phyloP scores from a whole-genome alignment of 2,329 filamentous ascomycete genomes.

The Trichoderma hamatum region DNA sequence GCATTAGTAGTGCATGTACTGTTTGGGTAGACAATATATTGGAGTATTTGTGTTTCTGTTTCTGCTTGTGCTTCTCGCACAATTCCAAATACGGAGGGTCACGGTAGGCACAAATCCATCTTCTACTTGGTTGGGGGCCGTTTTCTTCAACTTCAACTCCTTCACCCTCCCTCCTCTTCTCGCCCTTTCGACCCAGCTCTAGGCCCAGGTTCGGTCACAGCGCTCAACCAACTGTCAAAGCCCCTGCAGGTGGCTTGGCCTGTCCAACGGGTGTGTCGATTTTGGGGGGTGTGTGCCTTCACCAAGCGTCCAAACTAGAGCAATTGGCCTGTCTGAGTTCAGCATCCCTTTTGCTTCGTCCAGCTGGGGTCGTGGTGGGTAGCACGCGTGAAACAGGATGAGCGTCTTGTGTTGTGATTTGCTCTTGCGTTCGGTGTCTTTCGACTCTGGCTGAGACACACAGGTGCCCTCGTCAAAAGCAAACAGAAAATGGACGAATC shows the following conservation, averaged over 20 bases:
- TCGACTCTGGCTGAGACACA: slow-evolving; percentile 26
- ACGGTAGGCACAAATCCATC: neutral
- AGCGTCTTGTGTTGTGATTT: slow-evolving; percentile 20
- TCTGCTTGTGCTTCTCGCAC: neutral
- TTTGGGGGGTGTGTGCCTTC: slow-evolving; percentile 9
- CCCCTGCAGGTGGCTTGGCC: slow-evolving; percentile 27
- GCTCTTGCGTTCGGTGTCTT: slow-evolving; percentile 12
- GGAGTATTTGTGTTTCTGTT: neutral
- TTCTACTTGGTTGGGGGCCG: neutral
- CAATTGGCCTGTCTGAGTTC: slow-evolving; percentile 29
- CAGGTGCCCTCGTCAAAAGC: neutral
- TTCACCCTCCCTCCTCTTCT: neutral
- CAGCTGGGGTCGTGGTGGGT: neutral
- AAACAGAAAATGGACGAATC: neutral
- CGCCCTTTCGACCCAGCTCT: neutral
- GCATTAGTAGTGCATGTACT: neutral
- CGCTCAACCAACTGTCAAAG: slow-evolving; percentile 10
- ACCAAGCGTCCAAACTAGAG: slow-evolving; percentile 13
- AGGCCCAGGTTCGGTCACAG: neutral
- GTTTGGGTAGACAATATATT: neutral
- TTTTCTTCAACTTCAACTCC: neutral
- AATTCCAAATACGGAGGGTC: neutral
- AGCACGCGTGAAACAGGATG: neutral
- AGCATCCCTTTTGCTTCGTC: slow-evolving; percentile 15
- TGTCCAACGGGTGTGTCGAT: slow-evolving; percentile 19